Conservation (phyloP, 1,284 basidiomycete species). For the Ganoderma meredithae region DNA sequence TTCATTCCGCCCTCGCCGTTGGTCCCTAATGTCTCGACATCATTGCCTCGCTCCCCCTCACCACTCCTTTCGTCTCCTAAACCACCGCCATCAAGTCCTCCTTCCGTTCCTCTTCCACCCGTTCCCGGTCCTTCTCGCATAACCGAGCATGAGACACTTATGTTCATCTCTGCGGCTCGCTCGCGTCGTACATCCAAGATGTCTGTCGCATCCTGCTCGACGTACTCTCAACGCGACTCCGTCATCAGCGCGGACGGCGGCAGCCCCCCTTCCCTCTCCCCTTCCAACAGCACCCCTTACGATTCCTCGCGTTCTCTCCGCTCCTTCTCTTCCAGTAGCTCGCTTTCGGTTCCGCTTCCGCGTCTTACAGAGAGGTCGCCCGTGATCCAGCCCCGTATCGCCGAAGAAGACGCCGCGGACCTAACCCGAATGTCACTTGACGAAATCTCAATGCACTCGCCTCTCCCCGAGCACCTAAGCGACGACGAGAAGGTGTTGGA, state of each 20-base stretch:
- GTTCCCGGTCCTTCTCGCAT: conserved; percentile 59
- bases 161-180: conserved; percentile 48
- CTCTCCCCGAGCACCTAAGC: conserved; percentile 35
- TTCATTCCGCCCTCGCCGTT: conserved; percentile 53
- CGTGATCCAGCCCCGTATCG: conserved; percentile 37
- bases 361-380: conserved; percentile 32
- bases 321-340: conserved; percentile 40
- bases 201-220: conserved; percentile 42
- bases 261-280: conserved; percentile 34
- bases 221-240: conserved; percentile 42
- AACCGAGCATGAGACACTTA: conserved; percentile 52
- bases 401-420: conserved; percentile 41
- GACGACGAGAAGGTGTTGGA: conserved; percentile 39
- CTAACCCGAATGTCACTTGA: conserved; percentile 41
- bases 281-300: conserved; percentile 33
- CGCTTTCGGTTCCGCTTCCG: conserved; percentile 35
- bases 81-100: conserved; percentile 45
- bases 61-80: conserved; percentile 24
- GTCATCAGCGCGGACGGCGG: conserved; percentile 34
- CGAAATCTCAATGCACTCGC: conserved; percentile 36
- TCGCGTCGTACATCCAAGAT: conserved; percentile 45
- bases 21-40: conserved; percentile 24
- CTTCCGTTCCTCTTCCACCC: conserved; percentile 56
- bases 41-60: conserved; percentile 28
- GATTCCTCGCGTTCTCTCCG: conserved; percentile 40